Base-by-base conservation (phyloP, 768 basidiomycete genomes). In the Nevesoporus exiguus region DNA sequence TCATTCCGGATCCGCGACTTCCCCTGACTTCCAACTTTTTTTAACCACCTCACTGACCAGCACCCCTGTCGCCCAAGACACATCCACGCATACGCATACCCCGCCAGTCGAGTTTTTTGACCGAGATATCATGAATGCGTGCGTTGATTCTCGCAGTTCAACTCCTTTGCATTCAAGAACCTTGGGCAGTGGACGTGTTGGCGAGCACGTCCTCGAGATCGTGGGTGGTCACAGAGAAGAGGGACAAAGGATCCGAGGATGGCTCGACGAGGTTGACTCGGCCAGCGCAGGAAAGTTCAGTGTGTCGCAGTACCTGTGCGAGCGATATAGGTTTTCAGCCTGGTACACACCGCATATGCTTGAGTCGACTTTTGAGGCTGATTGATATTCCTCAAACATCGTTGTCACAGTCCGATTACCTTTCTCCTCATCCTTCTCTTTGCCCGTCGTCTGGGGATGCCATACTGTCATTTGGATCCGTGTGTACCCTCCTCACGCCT, bases 291-390 rank as follows among this genome's bases (percentile, higher is more conserved):
- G 83, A 55, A 80, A 83, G 42, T 73, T 80, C 2, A 83, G 77
- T 54, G 74, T 92, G 22, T 84, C 87, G 2, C 76, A 84, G 63
- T 93, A 91, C 63, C 77, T 92, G 39, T 83, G 84, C 29, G 89
- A 92, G 43, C 79, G 90, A 47, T 93, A 84, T 67, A 88, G 89
- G 7, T 90, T 94, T 94, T 58, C 87, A 89, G 57, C 73, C 84
- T 59, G 88, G 86, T 88, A 44, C 11, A 67, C 66, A 37, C 44
- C 39, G n/a, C 21, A 7, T 29, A 10, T 25, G 13, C 25, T 34
- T 7, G 13, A 5, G 3, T 7, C 1, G 31, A 29, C 15, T 11
- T 0, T 29, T 29, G 5, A 6, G 8, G 33, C 25, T 13, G 24
- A 37, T 29, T 53, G 4, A 37, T 14, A 5, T 15, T 17, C 8